Percentiles rank a stretch among this genome's conserved stretches.
These are phyloP conservation scores for Juncus inflexus DNA, from an alignment of 176 grass and related monocot species.

Conservation along the genomic window DNA sequence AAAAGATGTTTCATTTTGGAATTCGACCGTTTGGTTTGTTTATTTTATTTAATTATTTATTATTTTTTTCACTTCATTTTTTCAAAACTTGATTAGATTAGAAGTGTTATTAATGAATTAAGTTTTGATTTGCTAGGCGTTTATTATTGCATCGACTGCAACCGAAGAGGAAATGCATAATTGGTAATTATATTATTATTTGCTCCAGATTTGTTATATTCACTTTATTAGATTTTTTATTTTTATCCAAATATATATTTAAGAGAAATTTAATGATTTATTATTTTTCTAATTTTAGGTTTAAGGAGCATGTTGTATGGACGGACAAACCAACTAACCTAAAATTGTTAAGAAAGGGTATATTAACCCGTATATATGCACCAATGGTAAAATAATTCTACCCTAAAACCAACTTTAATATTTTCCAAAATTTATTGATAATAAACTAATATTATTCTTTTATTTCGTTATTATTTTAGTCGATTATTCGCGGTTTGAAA, in stretches of 20 bases:
- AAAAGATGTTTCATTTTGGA: constrained; percentile 98
- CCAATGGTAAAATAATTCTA: constrained; percentile 65
- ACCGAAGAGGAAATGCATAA: constrained; percentile 87
- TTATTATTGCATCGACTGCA: constrained; percentile 94
- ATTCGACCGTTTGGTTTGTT: constrained; percentile 77
- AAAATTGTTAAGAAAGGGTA: constrained; percentile 89
- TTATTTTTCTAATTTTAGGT: constrained; percentile 40
- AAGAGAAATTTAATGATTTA: neutral
- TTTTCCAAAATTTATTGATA: constrained; percentile 5
- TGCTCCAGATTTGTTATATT: neutral
- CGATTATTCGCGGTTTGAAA: constrained; percentile 89
- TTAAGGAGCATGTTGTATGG: constrained; percentile 87
- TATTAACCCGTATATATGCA: constrained; percentile 90
- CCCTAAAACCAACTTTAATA: neutral
- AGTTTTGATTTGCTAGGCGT: constrained; percentile 51
- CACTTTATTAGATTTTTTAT: neutral
- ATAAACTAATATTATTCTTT: constrained; percentile 24
- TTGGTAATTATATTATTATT: constrained; percentile 69
- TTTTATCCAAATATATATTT: neutral
- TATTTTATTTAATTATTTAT: constrained; percentile 9
- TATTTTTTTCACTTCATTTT: neutral
- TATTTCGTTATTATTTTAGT: constrained; percentile 32
- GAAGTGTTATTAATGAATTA: neutral
- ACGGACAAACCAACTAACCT: constrained; percentile 78
- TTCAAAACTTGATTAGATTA: neutral